Base-by-base conservation (phyloP, 768 basidiomycete species). In the Agrocybe chaxingu region DNA sequence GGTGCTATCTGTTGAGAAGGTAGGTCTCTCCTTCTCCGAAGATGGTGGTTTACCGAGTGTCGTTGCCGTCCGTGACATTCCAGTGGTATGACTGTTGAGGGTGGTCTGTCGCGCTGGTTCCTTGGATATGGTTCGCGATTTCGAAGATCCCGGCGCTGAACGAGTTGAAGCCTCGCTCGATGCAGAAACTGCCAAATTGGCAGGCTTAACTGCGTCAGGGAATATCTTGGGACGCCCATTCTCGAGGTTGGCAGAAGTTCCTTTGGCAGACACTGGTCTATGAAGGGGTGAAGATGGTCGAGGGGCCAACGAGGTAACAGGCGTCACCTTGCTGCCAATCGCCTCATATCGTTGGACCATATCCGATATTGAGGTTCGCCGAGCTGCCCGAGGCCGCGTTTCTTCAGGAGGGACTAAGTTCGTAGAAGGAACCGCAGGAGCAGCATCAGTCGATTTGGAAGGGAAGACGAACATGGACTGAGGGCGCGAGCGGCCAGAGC, bases 311-410 rank as follows among this genome's bases (percentile, higher is more conserved):
- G 58, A 24, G 30, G 56, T 53, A 38, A 64, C 52, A 3, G 69
- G 56, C 53, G 70, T 73, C 18, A 58, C 55, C 48, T 61, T 65
- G 16, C 67, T 69, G 32, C 75, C 77, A 48, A 92, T 82, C 6
- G 82, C 80, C 65, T 93, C 91, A 63, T 84, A 93, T 40, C 74
- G 80, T 57, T 89, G 87, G 19, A 92, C 91, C 81, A 92, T 91
- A 61, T 92, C 82, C 36, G 89, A 83, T 58, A 92, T 92, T 0
- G 91, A 92, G 3, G 84, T 86, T 46, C 89, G 76, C 13, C 90
- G 79, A 7, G 63, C 57, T 2, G 67, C 65, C 31, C 75, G 75
- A 33, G 73, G 66, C 38, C 66, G 74, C 3, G 69, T 50, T 43
- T 78, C 76, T 42, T 71, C 73, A 2, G 83, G 77, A 13, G 81